A percentile compares a stretch with the other conserved stretches of the same genome.
Evolutionary conservation across 139 green algal genomes (phyloP).

Genomic region (Chlorella sp.): DNA sequence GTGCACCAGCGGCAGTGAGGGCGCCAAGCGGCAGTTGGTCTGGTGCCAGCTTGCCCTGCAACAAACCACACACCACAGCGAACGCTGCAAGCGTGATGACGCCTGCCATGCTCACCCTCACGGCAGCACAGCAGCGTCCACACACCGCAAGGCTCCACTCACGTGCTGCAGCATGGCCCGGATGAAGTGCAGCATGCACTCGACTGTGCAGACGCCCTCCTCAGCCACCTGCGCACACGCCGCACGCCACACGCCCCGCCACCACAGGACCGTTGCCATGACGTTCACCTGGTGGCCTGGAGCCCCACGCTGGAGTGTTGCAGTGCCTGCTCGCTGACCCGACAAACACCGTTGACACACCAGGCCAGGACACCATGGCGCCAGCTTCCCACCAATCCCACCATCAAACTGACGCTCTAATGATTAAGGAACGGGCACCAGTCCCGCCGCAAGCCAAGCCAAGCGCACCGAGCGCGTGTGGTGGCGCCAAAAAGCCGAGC

Average conservation of each 20-base stretch:
- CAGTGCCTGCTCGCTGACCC: too few species aligned
- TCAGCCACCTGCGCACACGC: slow-evolving; percentile 13
- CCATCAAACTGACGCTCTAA: not conserved
- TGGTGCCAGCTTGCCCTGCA: not conserved
- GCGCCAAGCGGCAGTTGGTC: not conserved
- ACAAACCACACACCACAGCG: too few species aligned
- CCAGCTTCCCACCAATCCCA: not conserved
- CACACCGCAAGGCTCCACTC: not conserved
- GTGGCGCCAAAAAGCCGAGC: slow-evolving; percentile 50
- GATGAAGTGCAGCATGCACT: slow-evolving; percentile 42
- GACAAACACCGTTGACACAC: not conserved
- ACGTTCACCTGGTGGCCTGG: too few species aligned
- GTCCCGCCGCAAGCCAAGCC: slow-evolving; percentile 5
- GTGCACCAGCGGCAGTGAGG: too few species aligned
- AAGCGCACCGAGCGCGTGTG: too few species aligned
- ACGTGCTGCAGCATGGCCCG: slow-evolving; percentile 23
- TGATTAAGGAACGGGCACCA: not conserved
- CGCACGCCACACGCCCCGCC: not conserved
- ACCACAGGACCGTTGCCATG: not conserved
- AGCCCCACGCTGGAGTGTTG: too few species aligned
- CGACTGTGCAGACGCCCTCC: slow-evolving; percentile 51
- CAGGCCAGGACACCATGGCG: not conserved
- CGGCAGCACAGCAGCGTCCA: too few species aligned
- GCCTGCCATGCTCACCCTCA: too few species aligned
- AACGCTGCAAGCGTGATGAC: too few species aligned